These are phyloP conservation scores for Penstemon barbatus DNA, from an alignment of 257 asterid genomes.

Conservation along the genomic window DNA sequence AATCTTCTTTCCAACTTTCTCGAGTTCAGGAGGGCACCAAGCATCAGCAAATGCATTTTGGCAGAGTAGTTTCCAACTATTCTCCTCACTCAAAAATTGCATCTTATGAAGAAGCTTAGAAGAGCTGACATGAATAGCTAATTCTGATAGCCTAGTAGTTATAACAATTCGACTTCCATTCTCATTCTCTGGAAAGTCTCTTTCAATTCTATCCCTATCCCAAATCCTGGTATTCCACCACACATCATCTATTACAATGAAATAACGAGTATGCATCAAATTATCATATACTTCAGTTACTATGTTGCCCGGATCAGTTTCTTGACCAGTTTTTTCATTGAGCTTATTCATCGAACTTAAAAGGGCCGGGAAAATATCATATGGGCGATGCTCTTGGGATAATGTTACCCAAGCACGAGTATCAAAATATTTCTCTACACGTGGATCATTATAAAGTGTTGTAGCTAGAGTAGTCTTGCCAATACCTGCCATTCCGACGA, in stretches of 20 bases:
- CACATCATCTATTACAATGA: constrained; percentile 43
- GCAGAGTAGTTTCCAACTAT: constrained; percentile 36
- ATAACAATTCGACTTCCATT: constrained; percentile 40
- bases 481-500: constrained; percentile 39
- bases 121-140: constrained; percentile 19
- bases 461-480: constrained; percentile 46
- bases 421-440: constrained; percentile 3
- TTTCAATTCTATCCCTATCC: constrained; percentile 27
- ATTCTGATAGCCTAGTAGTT: constrained; percentile 20
- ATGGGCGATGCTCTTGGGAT: constrained; percentile 21
- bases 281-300: constrained; percentile 2
- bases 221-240: too few species aligned
- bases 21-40: constrained; percentile 28
- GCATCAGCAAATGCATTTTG: constrained; percentile 21
- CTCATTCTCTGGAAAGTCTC: constrained; percentile 29
- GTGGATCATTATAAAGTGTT: constrained; percentile 26
- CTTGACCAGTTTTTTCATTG: constrained; percentile 18
- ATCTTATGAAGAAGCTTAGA: neutral
- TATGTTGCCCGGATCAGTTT: constrained; percentile 1
- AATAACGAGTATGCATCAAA: constrained; percentile 21
- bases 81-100: constrained; percentile 22
- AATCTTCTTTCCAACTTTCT: constrained; percentile 18
- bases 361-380: constrained; percentile 26
- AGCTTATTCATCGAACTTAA: constrained; percentile 22
- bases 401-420: constrained; percentile 42